These are phyloP conservation scores for Dichotomocladium elegans DNA, from an alignment of 371 early-diverging fungal species.

Conservation along the genomic window DNA sequence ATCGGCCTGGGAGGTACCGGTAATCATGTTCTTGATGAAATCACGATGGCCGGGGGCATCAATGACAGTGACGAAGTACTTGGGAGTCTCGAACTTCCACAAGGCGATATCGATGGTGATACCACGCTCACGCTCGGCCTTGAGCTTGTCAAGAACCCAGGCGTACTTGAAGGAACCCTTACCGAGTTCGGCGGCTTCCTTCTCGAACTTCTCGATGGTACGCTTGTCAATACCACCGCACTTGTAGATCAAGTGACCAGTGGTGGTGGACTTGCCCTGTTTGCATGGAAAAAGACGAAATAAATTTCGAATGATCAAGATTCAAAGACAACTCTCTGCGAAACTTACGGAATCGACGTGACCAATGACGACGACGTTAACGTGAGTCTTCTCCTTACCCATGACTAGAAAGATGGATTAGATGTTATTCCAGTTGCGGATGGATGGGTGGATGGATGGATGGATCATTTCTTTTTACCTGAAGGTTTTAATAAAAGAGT, in stretches of 20 bases:
- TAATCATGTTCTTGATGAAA: constrained; percentile 99
- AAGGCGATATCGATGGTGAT: constrained; percentile 85
- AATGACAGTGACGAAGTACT: constrained; percentile 93
- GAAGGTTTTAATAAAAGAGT: no score
- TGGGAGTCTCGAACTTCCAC: constrained; percentile 97
- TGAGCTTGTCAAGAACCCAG: constrained; percentile 95
- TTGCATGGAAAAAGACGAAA: not conserved
- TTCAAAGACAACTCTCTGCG: no score
- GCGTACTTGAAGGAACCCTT: constrained; percentile 98
- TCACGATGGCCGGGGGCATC: constrained; percentile 99
- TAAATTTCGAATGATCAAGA: no score
- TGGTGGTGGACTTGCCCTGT: constrained; percentile 41
- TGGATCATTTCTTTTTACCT: no score
- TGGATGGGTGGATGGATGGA: constrained; percentile 18
- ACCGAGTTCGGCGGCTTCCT: constrained; percentile 97
- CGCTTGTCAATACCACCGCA: constrained; percentile 98
- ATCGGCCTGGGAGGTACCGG: constrained; percentile 88
- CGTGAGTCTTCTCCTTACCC: constrained; percentile 94
- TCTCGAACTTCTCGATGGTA: constrained; percentile 98
- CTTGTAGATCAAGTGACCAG: constrained; percentile 97
- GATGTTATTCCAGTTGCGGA: no score
- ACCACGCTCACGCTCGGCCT: constrained; percentile 97
- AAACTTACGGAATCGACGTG: constrained; percentile 99
- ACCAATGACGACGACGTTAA: constrained; percentile 99
- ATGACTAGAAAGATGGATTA: constrained; percentile 30